phyloP scores from a whole-genome alignment of 1,284 basidiomycete species.

The Anthracocystis panici-leucophaei region DNA sequence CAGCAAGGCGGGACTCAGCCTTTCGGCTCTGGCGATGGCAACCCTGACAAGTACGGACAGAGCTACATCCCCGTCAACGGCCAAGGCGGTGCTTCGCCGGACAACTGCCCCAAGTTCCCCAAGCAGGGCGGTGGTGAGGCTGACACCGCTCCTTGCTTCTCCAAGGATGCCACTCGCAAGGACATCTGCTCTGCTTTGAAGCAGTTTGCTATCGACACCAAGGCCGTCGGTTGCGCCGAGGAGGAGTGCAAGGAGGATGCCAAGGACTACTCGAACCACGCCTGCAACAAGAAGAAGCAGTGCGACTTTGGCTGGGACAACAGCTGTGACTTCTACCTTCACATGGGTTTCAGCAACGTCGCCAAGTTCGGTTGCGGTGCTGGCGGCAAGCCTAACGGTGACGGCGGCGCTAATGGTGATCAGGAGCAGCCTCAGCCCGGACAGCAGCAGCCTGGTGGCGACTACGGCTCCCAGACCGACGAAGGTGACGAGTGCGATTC shows the following conservation, averaged over 20 bases:
- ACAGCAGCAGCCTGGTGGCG: background rate
- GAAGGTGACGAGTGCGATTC: background rate
- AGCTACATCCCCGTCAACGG: constrained; percentile 13
- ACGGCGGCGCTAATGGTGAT: background rate
- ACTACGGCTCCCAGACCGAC: background rate
- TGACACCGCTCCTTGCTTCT: constrained; percentile 44
- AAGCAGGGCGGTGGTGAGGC: constrained; percentile 33
- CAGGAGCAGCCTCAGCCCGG: background rate
- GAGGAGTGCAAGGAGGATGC: constrained; percentile 42
- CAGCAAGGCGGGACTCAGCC: constrained; percentile 7
- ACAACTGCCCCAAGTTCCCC: constrained; percentile 48
- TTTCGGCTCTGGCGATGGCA: constrained; percentile 3
- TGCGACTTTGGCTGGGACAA: constrained; percentile 47
- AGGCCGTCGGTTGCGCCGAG: constrained; percentile 25
- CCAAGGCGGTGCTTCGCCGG: background rate
- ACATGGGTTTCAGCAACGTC: constrained; percentile 44
- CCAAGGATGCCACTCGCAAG: constrained; percentile 31
- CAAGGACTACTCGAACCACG: constrained; percentile 48
- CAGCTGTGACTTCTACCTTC: constrained; percentile 39
- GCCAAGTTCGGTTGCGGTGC: constrained; percentile 40
- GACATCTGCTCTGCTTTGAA: constrained; percentile 51
- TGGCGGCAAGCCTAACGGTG: background rate
- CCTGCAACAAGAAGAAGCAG: constrained; percentile 41
- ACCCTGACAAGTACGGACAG: background rate
- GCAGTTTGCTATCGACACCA: constrained; percentile 43